These are phyloP conservation scores for Coelastrella sp. DNA, from an alignment of 139 green algal species.

Conservation along the genomic window DNA sequence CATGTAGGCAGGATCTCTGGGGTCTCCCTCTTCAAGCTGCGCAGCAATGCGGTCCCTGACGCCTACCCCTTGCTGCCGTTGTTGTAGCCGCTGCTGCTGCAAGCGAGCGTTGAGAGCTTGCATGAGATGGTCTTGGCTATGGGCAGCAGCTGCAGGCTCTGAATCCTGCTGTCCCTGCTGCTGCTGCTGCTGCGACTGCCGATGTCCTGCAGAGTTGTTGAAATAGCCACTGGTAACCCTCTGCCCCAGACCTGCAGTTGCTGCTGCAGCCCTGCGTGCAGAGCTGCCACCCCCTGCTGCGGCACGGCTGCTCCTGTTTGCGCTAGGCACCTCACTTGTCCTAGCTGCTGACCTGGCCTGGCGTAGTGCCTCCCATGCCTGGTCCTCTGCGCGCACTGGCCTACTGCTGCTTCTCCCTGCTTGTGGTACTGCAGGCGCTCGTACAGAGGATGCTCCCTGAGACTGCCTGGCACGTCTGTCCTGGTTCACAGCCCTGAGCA, in stretches of 20 bases:
- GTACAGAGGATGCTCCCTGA: not conserved
- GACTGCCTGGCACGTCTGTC: not conserved
- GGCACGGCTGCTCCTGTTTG: not conserved
- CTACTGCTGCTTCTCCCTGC: not conserved
- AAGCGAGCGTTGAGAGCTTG: not conserved
- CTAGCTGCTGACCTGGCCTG: not conserved
- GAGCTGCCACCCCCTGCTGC: not conserved
- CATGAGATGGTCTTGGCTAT: not conserved
- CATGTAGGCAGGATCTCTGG: conserved; percentile 4
- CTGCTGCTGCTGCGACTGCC: conserved; percentile 1
- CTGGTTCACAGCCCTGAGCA: not conserved
- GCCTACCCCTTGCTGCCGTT: not conserved
- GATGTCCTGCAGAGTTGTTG: not conserved
- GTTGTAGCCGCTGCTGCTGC: conserved; percentile 26
- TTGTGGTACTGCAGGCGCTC: not conserved
- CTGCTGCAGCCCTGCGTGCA: not conserved
- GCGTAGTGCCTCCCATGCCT: not conserved
- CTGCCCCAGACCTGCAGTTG: not conserved
- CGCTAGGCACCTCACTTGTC: not conserved
- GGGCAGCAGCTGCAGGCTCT: not conserved
- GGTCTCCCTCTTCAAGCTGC: not conserved
- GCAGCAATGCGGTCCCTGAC: not conserved
- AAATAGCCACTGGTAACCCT: conserved; percentile 5
- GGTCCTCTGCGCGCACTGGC: not conserved
- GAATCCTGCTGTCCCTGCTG: not conserved